A percentile compares a stretch with the other conserved stretches of the same genome.
Conservation (phyloP, 2,329 filamentous ascomycete genomes). For the Colletotrichum sp. region DNA sequence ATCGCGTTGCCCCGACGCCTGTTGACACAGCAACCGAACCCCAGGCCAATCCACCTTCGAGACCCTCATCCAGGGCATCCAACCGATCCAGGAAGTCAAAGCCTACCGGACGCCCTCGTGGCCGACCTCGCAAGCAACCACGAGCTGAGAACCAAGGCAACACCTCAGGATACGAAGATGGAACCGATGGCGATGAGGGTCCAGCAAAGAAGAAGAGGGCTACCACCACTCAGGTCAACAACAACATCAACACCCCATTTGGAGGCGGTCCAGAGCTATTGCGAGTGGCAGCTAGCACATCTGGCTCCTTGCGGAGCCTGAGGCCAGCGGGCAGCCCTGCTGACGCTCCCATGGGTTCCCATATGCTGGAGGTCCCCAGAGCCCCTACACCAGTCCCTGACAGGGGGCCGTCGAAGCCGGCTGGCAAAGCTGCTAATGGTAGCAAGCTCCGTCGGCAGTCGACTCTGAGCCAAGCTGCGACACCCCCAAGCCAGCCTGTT, state of each 20-base stretch:
- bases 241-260: slow-evolving; percentile 75
- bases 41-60: slow-evolving; percentile 50
- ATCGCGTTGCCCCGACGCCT: slow-evolving; percentile 38
- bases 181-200: slow-evolving; percentile 64
- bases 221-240: slow-evolving; percentile 75
- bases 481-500: slow-evolving; percentile 36
- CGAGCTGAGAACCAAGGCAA: slow-evolving; percentile 59
- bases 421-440: slow-evolving; percentile 38
- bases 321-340: slow-evolving; percentile 69
- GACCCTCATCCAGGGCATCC: slow-evolving; percentile 66
- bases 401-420: slow-evolving; percentile 32
- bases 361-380: slow-evolving; percentile 75
- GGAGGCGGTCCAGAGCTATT: slow-evolving; percentile 79
- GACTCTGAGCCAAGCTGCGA: slow-evolving; percentile 49
- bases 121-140: slow-evolving; percentile 60
- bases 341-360: slow-evolving; percentile 48
- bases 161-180: slow-evolving; percentile 76
- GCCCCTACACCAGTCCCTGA: slow-evolving; percentile 79
- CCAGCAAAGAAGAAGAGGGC: slow-evolving; percentile 74
- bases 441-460: slow-evolving; percentile 69
- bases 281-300: slow-evolving; percentile 88
- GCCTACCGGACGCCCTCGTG: slow-evolving; percentile 61
- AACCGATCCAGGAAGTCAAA: slow-evolving; percentile 44
- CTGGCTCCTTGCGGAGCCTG: slow-evolving; percentile 85
- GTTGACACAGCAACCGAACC: slow-evolving; percentile 30